Evolutionary conservation across 257 asterid genomes (phyloP), one percentile per base, ranked within the genome.

Genomic region (Anisodus tanguticus): DNA sequence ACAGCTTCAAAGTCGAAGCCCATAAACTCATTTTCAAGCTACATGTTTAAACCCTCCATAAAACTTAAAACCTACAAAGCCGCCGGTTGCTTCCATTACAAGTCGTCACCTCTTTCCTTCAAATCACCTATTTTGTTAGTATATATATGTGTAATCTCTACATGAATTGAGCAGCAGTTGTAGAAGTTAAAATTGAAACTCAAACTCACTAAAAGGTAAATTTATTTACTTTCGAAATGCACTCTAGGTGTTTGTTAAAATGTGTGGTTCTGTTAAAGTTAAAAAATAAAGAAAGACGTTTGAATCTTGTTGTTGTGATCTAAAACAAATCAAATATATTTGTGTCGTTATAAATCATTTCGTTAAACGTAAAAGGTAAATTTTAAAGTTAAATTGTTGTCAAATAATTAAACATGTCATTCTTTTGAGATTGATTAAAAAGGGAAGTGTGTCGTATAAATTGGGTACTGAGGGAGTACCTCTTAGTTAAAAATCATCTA

Each of bases 161-260:
- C 68, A 62, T 62, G 9, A 62, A 62, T 3, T 62, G 37, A 62
- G 37, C 66, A 59, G 66, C 31, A n/a, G 31, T 16, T 17, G 11
- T 8, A 8, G 67, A 60, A 31, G 13, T 62, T 16, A 17, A 58
- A 58, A 2, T 58, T 17, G 26, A 58, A 58, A 17, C 22, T 58
- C 9, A 3, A 62, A 62, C 37, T 19, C 68, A 8, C 68, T 13
- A 62, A 62, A 62, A 62, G 66, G 68, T 19, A 62, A 7, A 2
- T 62, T 19, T 2, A 8, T 19, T 31, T 12, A 66, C n/a, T 66
- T 66, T 35, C 45, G 8, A 10, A 74, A 26, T 51, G 95, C 90
- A 8, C 88, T 88, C 83, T 74, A 89, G 84, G 72, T 62, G 92
- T 88, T 92, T 80, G 99, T 91, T 85, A 41, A 41, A 41, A 41